Evolutionary conservation across 2,329 filamentous ascomycete genomes (phyloP).

Genomic region (Thelonectria blattea): DNA sequence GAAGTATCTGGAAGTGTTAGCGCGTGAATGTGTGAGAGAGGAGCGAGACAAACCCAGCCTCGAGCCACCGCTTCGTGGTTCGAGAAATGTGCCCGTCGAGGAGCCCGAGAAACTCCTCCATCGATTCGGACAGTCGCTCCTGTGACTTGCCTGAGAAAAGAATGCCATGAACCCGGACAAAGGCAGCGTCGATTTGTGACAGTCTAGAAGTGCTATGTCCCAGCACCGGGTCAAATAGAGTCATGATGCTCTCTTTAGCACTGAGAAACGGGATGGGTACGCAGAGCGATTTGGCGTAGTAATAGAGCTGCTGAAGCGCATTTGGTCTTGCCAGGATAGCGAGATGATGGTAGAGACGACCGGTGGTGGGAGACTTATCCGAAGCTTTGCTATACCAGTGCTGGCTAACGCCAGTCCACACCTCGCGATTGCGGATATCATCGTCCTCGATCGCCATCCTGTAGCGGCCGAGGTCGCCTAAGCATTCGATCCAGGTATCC

Average conservation of each 20-base stretch:
- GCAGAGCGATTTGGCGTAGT: conserved; percentile 73
- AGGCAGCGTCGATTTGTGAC: conserved; percentile 58
- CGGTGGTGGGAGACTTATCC: conserved; percentile 75
- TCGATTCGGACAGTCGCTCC: conserved; percentile 53
- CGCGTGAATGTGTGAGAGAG: background rate
- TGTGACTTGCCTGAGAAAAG: conserved; percentile 61
- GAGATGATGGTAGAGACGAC: conserved; percentile 85
- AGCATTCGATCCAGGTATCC: conserved; percentile 91
- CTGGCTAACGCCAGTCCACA: conserved; percentile 80
- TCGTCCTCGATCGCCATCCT: conserved; percentile 90
- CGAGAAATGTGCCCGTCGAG: conserved; percentile 64
- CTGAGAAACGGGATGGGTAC: conserved; percentile 70
- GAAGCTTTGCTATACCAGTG: conserved; percentile 88
- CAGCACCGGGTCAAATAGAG: conserved; percentile 68
- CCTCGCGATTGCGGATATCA: conserved; percentile 74
- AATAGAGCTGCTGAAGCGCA: conserved; percentile 73
- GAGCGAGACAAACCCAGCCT: conserved; percentile 46
- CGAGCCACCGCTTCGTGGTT: conserved; percentile 57
- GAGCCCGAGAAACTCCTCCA: conserved; percentile 55
- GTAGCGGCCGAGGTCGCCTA: conserved; percentile 85
- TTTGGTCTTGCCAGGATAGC: conserved; percentile 78
- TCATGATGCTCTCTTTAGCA: conserved; percentile 73
- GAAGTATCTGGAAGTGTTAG: conserved; percentile 38
- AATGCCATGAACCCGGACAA: conserved; percentile 68
- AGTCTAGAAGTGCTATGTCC: conserved; percentile 44